A percentile compares a stretch with the other conserved stretches of the same genome.
Evolutionary conservation across 2,329 filamentous ascomycete genomes (phyloP).

Genomic region (Aspergillus bombycis): DNA sequence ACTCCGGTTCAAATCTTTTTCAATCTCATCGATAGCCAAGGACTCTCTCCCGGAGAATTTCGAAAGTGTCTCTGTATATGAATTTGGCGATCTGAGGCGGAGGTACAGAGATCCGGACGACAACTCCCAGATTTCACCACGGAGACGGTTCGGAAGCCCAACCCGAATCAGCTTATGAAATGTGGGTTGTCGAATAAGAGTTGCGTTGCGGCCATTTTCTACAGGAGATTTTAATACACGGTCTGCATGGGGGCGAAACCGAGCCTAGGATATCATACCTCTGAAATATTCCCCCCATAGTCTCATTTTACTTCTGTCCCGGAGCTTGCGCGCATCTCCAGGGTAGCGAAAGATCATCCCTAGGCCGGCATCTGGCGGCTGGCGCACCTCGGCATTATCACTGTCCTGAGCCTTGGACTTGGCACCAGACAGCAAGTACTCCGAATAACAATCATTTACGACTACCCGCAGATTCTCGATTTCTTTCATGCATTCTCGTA

Average conservation of each 20-base stretch:
- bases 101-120: constrained; percentile 89
- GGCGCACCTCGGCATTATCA: constrained; percentile 48
- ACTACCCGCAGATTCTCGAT: constrained; percentile 83
- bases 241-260: not conserved
- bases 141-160: constrained; percentile 86
- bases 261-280: constrained; percentile 33
- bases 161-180: constrained; percentile 98
- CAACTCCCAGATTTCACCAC: constrained; percentile 95
- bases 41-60: constrained; percentile 86
- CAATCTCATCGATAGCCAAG: constrained; percentile 96
- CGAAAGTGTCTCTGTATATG: constrained; percentile 80
- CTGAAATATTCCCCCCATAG: constrained; percentile 95
- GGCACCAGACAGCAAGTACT: constrained; percentile 66
- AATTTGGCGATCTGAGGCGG: constrained; percentile 79
- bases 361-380: constrained; percentile 86
- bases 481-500: constrained; percentile 84
- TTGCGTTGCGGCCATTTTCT: constrained; percentile 93
- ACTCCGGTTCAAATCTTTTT: constrained; percentile 96
- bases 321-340: constrained; percentile 88
- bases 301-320: constrained; percentile 95
- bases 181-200: constrained; percentile 89
- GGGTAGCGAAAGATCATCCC: constrained; percentile 94
- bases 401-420: constrained; percentile 54
- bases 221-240: constrained; percentile 17
- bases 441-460: constrained; percentile 84